These are phyloP conservation scores for Aspergillus ostianus DNA, from an alignment of 495 filamentous ascomycete species.

Conservation along the genomic window DNA sequence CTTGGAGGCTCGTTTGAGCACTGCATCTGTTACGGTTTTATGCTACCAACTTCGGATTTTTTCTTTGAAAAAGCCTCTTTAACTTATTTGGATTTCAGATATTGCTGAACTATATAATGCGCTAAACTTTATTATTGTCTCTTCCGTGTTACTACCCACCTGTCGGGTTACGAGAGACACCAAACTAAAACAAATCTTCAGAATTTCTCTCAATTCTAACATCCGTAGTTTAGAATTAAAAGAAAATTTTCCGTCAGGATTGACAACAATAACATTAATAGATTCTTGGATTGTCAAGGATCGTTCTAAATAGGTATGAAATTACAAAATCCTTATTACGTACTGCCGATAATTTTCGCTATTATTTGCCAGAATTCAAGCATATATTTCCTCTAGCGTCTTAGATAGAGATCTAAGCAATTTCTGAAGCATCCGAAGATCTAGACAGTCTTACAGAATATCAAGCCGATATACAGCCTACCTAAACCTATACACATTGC, in stretches of 20 bases:
- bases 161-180: constrained; percentile 11
- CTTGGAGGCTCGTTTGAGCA: too few relatives aligned
- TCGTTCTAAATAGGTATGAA: constrained; percentile 25
- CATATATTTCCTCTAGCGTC: constrained; percentile 37
- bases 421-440: constrained; percentile 10
- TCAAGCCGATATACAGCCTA: constrained; percentile 40
- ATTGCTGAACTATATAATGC: too few relatives aligned
- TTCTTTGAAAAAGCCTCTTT: too few relatives aligned
- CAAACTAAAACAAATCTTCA: constrained; percentile 12
- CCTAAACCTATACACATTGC: constrained; percentile 32
- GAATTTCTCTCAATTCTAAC: constrained; percentile 12
- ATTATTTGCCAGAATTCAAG: constrained; percentile 30
- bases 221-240: constrained; percentile 12
- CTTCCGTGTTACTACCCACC: too few relatives aligned
- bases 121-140: too few relatives aligned
- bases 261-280: constrained; percentile 21
- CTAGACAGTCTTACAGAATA: constrained; percentile 23
- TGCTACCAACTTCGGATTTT: too few relatives aligned
- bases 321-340: constrained; percentile 30
- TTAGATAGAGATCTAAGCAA: constrained; percentile 29
- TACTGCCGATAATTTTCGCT: constrained; percentile 12
- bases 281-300: constrained; percentile 26
- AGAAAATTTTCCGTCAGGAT: constrained; percentile 1
- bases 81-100: too few relatives aligned
- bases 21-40: too few relatives aligned